Percentiles rank a stretch among this genome's conserved stretches.
Evolutionary conservation across 129 eudicot genomes (phyloP).

Genomic region (Saussurea involucrata): DNA sequence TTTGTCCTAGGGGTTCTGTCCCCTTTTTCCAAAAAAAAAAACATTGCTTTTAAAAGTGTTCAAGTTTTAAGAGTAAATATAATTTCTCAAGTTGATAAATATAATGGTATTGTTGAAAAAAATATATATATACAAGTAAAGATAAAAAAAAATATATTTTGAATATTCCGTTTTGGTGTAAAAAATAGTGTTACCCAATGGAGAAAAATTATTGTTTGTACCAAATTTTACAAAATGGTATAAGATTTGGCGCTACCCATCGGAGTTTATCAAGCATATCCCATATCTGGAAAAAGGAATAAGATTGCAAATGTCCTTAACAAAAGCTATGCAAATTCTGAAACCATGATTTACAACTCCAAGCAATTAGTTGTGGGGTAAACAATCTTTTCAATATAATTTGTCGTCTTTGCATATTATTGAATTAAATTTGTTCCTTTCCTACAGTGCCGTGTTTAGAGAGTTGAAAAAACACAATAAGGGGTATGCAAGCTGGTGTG

Average conservation of each 20-base stretch:
- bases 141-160: too few relatives aligned
- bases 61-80: too few relatives aligned
- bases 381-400: neutral
- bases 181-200: too few relatives aligned
- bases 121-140: neutral
- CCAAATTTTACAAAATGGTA: neutral
- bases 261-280: neutral
- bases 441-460: constrained; percentile 71
- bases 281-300: neutral
- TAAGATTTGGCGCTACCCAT: neutral
- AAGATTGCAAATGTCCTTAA: neutral
- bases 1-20: neutral
- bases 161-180: neutral
- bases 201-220: neutral
- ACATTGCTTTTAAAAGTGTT: too few relatives aligned
- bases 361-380: neutral
- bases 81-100: neutral
- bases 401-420: neutral
- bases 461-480: constrained; percentile 71
- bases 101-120: too few relatives aligned
- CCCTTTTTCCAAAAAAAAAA: too few relatives aligned
- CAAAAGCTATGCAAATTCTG: neutral
- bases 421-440: neutral
- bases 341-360: neutral
- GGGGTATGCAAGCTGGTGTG: constrained; percentile 71